Base-by-base conservation (phyloP, 2,329 filamentous ascomycete species). In the Colletotrichum scovillei region DNA sequence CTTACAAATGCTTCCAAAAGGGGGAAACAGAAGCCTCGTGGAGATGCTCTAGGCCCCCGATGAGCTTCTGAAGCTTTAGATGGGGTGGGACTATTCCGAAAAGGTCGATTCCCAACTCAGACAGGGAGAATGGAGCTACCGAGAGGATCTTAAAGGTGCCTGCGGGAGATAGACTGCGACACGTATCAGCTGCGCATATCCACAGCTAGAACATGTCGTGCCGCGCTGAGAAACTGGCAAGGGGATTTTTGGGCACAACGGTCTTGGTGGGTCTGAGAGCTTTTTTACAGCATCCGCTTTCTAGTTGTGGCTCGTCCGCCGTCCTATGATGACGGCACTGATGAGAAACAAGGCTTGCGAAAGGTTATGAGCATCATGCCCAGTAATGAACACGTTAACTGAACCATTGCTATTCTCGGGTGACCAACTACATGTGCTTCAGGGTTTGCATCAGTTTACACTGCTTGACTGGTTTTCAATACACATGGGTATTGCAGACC, bases 101-200 rank as follows among this genome's bases (percentile, higher is more conserved):
- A 72, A 52, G 53, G 63, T 8, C 42, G 59, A 63, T 32, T 64
- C 66, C 55, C 30, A 57, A 64, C 14, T 35, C 32, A n/a, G 11
- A 46, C 28, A 30, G 58, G 66, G 42, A 56, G 30, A 59, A 52
- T 4, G 9, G 19, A 14, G 12, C 14, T 26, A 38, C n/a, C 32
- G 59, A 55, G 58, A 69, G 70, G 49, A n/a, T 72, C 59, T 58
- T 60, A 64, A 72, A 64, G 66, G 53, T 72, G 70, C 59, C 42
- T 64, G 70, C 66, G 70, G 70, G 70, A 69, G 59, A 64, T 59
- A n/a, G 22, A 35, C 4, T 12, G 28, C 32, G 32, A 16, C 32
- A 65, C 52, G 30, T 28, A 65, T 46, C 26, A n/a, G 28, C n/a
- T 35, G 32, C 32, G 32, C 22, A 55, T 60, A 58, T 30, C 8